Evolutionary conservation across 768 basidiomycete genomes (phyloP), one percentile per base, ranked within the genome.

Genomic region (Panaeolus papilionaceus): DNA sequence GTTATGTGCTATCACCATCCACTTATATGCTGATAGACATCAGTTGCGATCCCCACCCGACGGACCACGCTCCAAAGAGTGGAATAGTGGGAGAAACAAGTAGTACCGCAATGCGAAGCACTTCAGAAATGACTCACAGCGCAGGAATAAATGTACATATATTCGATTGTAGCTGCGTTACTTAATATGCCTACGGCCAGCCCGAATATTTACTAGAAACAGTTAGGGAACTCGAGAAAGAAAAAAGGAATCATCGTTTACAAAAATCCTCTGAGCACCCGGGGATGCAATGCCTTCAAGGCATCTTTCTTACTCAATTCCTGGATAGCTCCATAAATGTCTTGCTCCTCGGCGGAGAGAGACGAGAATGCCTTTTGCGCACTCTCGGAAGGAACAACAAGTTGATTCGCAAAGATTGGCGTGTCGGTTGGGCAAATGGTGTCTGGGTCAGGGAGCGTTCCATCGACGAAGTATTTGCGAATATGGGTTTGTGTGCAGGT

Each of bases 381-480:
- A 4, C 28, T n/a, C 14, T 58, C 54, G 0, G 8, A 26, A 18
- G 47, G 26, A n/a, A 37, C 54, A 1, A 28, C 7, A 16, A 14
- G 28, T 33, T 28, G 54, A 14, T 9, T 3, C 11, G 26, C 33
- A 58, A 58, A 58, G 54, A 58, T 33, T 10, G 54, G 54, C 6
- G 28, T 33, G 4, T 58, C 54, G 28, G 54, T 28, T 26, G 54
- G 14, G 4, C 84, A 85, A 9, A 82, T 71, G 3, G 81, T 82
- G 7, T 75, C 81, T 3, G 72, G 72, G 11, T 72, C 67, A 2
- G 84, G 84, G 2, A 85, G 70, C 2, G 73, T 76, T 3, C 84
- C 83, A 8, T 78, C 66, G 4, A 73, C 65, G 64, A 85, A 83
- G 69, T 84, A 85, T 0, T 74, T 72, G 11, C 76, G 73, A 38